Base-by-base conservation (phyloP, 129 eudicot genomes). In the Dittrichia graveolens region DNA sequence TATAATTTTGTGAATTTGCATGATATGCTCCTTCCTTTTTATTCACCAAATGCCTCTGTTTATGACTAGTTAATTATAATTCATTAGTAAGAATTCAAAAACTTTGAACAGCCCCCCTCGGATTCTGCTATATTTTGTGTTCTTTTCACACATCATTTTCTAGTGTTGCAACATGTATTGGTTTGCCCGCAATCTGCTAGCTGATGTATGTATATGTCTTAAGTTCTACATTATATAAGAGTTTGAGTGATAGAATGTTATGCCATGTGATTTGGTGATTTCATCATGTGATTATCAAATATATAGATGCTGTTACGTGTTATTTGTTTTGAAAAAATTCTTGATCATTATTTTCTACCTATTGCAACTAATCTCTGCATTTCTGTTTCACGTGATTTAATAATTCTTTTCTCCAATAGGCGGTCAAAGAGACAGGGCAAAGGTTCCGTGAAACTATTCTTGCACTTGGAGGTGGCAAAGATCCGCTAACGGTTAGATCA, bases 401-500 rank as follows among this genome's bases (percentile, higher is more conserved):
- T 61, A 15, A 18, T 65, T 37, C 6, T 10, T 61, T 68, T 57
- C 35, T 75, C 65, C 62, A 67, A 82, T 69, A 90, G 96, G 91
- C 93, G 13, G 88, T 90, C 44, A 90, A 72, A 76, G 89, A 87
- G 66, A 90, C 87, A 2, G 93, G 96, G 41, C 65, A 71, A 56
- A 85, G 80, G 69, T 90, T 90, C 84, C 83, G 96, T 48, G 96
- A 87, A 69, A 87, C 96, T 19, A 71, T 90, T 52, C 96, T 90
- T 75, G 96, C 96, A 47, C 91, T 90, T 76, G 93, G 96, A 78
- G 94, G 96, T 76, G 93, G 96, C 73, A 90, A 90, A 81, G 91
- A 80, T 72, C 96, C 96, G 63, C 69, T 90, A 46, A 76, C 83
- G 86, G 96, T 79, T 42, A 62, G 64, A 38, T 66, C 39, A 44